These are phyloP conservation scores for Ascodesmis nigricans DNA, from an alignment of 495 filamentous ascomycete genomes.

Conservation along the genomic window DNA sequence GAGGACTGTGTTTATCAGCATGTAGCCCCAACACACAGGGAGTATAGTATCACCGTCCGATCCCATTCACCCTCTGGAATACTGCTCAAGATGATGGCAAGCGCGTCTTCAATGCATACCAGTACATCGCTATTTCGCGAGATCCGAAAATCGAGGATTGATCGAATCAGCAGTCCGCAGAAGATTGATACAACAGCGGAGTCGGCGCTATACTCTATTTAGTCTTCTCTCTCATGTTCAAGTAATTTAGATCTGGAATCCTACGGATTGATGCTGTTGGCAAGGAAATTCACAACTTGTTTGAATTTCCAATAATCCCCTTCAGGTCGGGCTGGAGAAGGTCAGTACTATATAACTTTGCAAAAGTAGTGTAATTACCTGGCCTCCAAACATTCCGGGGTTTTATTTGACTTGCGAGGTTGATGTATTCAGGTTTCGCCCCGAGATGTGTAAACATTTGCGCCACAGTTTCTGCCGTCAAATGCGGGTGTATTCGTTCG, in stretches of 20 bases:
- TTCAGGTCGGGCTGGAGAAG: slow-evolving; percentile 5
- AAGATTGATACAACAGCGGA: slow-evolving; percentile 2
- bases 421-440: not conserved
- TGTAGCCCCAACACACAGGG: slow-evolving; percentile 13
- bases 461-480: slow-evolving; percentile 12
- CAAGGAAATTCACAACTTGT: slow-evolving; percentile 8
- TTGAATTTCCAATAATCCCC: slow-evolving; percentile 13
- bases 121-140: slow-evolving; percentile 25
- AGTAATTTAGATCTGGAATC: not conserved
- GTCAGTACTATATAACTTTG: not conserved
- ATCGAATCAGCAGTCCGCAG: slow-evolving; percentile 30
- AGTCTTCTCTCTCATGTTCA: slow-evolving; percentile 1
- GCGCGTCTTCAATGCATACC: slow-evolving; percentile 27
- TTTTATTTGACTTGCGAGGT: not conserved
- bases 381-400: slow-evolving; percentile 1
- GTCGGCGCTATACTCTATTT: slow-evolving; percentile 5
- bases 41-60: slow-evolving; percentile 6
- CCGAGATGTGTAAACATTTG: slow-evolving; percentile 5
- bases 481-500: too few species aligned
- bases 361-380: not conserved
- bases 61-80: slow-evolving; percentile 21
- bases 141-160: slow-evolving; percentile 35
- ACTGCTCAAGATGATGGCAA: slow-evolving; percentile 25
- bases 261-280: slow-evolving; percentile 9
- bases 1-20: slow-evolving; percentile 27